Conservation (phyloP, 192 early-diverging fungal species). For the Podila epigama region DNA sequence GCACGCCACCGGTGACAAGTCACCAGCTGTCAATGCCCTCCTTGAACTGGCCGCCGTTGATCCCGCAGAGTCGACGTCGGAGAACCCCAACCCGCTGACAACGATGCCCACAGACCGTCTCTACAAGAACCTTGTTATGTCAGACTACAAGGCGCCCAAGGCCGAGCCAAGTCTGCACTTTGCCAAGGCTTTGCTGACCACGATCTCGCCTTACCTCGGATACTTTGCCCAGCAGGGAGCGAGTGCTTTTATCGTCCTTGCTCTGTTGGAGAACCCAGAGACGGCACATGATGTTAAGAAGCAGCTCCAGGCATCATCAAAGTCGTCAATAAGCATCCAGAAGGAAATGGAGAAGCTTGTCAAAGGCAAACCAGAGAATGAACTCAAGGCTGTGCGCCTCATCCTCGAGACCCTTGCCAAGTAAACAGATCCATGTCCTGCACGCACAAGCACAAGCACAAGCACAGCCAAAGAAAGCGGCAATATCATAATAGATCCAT, state of each 20-base stretch:
- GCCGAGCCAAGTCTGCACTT: conserved; percentile 49
- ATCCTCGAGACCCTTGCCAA: conserved; percentile 35
- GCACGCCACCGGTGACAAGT: conserved; percentile 60
- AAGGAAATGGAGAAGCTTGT: conserved; percentile 47
- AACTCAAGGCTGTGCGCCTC: conserved; percentile 28
- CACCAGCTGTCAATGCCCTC: conserved; percentile 50
- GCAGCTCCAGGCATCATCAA: conserved; percentile 20
- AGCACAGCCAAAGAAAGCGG: not conserved
- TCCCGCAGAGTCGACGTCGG: conserved; percentile 43
- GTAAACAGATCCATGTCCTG: no score
- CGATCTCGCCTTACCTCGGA: conserved; percentile 41
- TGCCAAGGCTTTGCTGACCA: conserved; percentile 28
- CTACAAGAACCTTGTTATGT: conserved; percentile 58
- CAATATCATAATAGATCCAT: no score
- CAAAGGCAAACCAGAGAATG: conserved; percentile 31
- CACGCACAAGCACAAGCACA: no score
- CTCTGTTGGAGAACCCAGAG: conserved; percentile 52
- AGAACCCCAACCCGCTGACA: conserved; percentile 44
- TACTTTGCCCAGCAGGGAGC: conserved; percentile 29
- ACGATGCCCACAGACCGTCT: conserved; percentile 58
- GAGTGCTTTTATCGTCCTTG: conserved; percentile 47
- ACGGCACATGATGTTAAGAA: conserved; percentile 46
- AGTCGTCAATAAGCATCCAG: conserved; percentile 40
- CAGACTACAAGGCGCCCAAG: conserved; percentile 37
- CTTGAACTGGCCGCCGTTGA: conserved; percentile 48